phyloP scores from a whole-genome alignment of 768 basidiomycete genomes.

The Amyloporia xantha region DNA sequence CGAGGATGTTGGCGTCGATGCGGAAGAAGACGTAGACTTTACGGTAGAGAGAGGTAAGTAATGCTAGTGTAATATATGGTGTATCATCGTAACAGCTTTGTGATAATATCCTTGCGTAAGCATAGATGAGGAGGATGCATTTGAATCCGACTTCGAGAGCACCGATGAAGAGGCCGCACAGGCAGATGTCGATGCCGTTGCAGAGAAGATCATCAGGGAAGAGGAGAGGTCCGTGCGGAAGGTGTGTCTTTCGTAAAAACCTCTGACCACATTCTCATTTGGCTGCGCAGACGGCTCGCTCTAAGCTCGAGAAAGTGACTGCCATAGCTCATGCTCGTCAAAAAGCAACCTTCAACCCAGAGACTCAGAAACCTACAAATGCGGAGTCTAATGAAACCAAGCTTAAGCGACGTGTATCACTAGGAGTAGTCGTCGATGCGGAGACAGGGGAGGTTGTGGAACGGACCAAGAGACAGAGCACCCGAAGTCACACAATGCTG shows the following conservation, averaged over 20 bases:
- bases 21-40: constrained; percentile 74
- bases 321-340: constrained; percentile 63
- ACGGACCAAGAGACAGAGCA: constrained; percentile 45
- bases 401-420: constrained; percentile 43
- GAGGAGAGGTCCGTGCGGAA: constrained; percentile 53
- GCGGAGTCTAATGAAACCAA: constrained; percentile 19
- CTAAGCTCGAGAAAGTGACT: constrained; percentile 54
- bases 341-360: constrained; percentile 61
- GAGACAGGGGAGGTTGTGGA: constrained; percentile 55
- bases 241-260: constrained; percentile 25
- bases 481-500: constrained; percentile 61
- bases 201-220: constrained; percentile 49
- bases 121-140: constrained; percentile 74
- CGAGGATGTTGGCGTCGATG: constrained; percentile 44
- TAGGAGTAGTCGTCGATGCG: constrained; percentile 49
- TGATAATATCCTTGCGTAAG: not conserved
- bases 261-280: not conserved
- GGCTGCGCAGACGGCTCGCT: constrained; percentile 42
- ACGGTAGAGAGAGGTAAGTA: constrained; percentile 50
- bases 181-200: constrained; percentile 43
- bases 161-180: constrained; percentile 63
- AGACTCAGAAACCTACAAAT: constrained; percentile 26
- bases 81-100: not conserved
- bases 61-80: not conserved
- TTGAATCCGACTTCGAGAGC: constrained; percentile 80